Conservation (phyloP, 305 asterid genomes). For the Solanum hybrid region DNA sequence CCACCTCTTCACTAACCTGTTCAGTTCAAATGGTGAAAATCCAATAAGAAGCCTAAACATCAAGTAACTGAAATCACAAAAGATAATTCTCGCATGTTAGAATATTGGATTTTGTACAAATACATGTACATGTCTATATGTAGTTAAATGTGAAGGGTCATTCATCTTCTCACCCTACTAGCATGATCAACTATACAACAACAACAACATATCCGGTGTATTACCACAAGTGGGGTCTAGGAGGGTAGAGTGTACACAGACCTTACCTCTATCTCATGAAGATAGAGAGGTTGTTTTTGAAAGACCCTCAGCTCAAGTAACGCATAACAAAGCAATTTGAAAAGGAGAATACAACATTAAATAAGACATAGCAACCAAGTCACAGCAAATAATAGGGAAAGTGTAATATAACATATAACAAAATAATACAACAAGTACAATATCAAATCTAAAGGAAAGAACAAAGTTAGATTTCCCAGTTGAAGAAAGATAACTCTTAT, state of each 20-base stretch:
- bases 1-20: slow-evolving; percentile 97
- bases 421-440: neutral
- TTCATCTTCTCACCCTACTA: neutral
- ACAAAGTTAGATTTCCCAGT: neutral
- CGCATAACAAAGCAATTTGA: neutral
- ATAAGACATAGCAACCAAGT: neutral
- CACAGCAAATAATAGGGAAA: neutral
- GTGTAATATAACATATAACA: neutral
- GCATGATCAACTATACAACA: neutral
- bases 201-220: neutral
- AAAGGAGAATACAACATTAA: neutral
- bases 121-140: neutral
- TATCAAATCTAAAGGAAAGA: neutral
- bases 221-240: neutral
- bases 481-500: neutral
- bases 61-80: neutral
- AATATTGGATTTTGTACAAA: neutral
- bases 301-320: neutral
- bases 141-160: neutral
- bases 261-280: neutral
- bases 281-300: neutral
- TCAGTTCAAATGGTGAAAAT: slow-evolving; percentile 11
- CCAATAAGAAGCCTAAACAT: neutral
- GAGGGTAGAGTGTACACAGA: neutral
- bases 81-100: neutral